phyloP scores from a whole-genome alignment of 352 stramenopile genomes.

The Phytophthora quininea region DNA sequence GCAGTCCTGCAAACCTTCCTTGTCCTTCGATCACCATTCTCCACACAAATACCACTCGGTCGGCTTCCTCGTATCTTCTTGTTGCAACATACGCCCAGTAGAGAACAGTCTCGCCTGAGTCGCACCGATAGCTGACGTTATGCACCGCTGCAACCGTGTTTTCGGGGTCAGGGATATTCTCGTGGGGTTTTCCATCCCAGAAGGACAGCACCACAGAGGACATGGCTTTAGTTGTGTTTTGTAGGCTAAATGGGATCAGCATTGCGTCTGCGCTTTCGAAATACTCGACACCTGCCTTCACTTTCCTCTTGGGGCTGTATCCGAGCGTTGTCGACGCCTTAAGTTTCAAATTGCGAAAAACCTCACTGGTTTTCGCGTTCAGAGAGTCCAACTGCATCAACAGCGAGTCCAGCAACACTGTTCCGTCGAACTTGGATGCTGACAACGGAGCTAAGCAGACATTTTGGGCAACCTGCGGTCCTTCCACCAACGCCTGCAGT shows the following conservation, averaged over 20 bases:
- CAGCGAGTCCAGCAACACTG: too few species aligned
- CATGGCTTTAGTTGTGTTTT: neutral
- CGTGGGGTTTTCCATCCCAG: neutral
- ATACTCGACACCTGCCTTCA: neutral
- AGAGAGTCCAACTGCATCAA: neutral
- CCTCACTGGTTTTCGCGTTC: neutral
- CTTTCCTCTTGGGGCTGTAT: too few species aligned
- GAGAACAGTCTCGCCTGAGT: too few species aligned
- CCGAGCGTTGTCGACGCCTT: neutral
- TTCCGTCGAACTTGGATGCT: too few species aligned
- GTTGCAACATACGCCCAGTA: neutral
- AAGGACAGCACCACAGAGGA: neutral
- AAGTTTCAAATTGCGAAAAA: neutral
- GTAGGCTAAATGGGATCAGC: neutral
- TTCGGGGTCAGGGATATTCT: neutral
- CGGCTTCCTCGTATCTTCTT: neutral
- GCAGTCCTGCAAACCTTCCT: neutral
- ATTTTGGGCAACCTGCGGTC: too few species aligned
- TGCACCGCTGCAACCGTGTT: neutral
- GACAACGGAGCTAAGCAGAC: too few species aligned
- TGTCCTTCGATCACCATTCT: neutral
- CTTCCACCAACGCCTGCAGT: slow-evolving; percentile 1
- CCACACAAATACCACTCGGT: neutral
- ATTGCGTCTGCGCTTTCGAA: neutral
- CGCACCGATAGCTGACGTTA: too few species aligned